Conservation (phyloP, 75 land plant species). For the Cupressus sempervirens region DNA sequence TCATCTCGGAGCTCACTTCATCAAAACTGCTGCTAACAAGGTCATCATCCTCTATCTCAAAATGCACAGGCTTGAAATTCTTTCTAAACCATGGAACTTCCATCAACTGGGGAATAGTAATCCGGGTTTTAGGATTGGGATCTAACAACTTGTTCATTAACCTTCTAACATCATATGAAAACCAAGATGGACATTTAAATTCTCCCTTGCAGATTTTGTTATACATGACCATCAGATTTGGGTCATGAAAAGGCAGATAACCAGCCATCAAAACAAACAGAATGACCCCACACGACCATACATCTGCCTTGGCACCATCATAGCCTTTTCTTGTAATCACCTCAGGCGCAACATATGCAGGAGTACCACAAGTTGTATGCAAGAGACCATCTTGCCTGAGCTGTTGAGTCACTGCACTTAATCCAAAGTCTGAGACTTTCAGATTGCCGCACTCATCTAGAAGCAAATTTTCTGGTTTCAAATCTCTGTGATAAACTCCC, state of each 20-base stretch:
- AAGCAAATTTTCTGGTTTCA: constrained; percentile 52
- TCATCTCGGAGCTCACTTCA: constrained; percentile 27
- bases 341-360: constrained; percentile 57
- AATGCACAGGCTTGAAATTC: constrained; percentile 35
- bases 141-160: constrained; percentile 39
- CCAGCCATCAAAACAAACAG: constrained; percentile 52
- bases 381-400: constrained; percentile 50
- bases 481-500: constrained; percentile 45
- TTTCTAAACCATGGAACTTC: constrained; percentile 70
- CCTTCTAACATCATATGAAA: constrained; percentile 36
- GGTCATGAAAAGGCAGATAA: constrained; percentile 45
- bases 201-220: constrained; percentile 46
- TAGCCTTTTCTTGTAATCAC: constrained; percentile 45
- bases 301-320: constrained; percentile 47
- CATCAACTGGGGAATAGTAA: constrained; percentile 43
- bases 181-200: constrained; percentile 47
- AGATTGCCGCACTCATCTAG: constrained; percentile 37
- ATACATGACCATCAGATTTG: constrained; percentile 50
- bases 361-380: constrained; percentile 49
- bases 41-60: constrained; percentile 17
- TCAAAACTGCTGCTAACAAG: constrained; percentile 21
- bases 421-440: constrained; percentile 57
- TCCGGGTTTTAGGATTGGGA: constrained; percentile 49
- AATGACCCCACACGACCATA: constrained; percentile 55
- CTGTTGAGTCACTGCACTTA: constrained; percentile 48